These are phyloP conservation scores for Aspergillus uvarum DNA, from an alignment of 2,329 filamentous ascomycete genomes.

Conservation along the genomic window DNA sequence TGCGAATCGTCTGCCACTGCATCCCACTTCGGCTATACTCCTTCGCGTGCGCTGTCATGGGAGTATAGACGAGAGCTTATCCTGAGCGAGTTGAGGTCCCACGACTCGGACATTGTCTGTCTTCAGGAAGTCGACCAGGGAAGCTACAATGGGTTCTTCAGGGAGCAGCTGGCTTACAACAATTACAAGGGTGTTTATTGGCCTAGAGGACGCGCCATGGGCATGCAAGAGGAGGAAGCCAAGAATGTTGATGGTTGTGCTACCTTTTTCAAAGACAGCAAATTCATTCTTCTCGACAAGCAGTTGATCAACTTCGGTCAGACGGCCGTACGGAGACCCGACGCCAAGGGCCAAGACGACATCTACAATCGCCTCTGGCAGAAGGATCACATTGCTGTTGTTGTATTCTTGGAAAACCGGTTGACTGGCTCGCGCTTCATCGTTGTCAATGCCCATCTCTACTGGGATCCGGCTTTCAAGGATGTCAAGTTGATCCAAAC, in stretches of 20 bases:
- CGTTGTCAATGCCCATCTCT: conserved; percentile 89
- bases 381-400: conserved; percentile 91
- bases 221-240: conserved; percentile 86
- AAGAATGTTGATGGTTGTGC: conserved; percentile 93
- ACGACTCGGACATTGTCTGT: conserved; percentile 85
- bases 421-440: conserved; percentile 87
- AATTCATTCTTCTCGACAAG: conserved; percentile 92
- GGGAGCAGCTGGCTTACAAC: conserved; percentile 76
- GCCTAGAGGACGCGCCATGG: conserved; percentile 84
- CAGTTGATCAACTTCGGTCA: conserved; percentile 89
- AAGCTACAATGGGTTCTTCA: conserved; percentile 88
- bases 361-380: conserved; percentile 99
- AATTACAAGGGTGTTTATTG: conserved; percentile 95
- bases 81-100: conserved; percentile 73
- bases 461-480: conserved; percentile 86
- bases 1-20: conserved; percentile 90
- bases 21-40: conserved; percentile 85
- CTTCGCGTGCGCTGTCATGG: conserved; percentile 78
- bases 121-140: conserved; percentile 92
- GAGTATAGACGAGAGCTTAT: conserved; percentile 82
- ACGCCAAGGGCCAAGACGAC: conserved; percentile 96
- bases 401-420: conserved; percentile 90
- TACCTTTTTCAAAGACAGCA: conserved; percentile 93
- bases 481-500: conserved; percentile 98
- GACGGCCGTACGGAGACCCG: conserved; percentile 87